Conservation (phyloP, 495 filamentous ascomycete genomes). For the Bryoglossum gracile region DNA sequence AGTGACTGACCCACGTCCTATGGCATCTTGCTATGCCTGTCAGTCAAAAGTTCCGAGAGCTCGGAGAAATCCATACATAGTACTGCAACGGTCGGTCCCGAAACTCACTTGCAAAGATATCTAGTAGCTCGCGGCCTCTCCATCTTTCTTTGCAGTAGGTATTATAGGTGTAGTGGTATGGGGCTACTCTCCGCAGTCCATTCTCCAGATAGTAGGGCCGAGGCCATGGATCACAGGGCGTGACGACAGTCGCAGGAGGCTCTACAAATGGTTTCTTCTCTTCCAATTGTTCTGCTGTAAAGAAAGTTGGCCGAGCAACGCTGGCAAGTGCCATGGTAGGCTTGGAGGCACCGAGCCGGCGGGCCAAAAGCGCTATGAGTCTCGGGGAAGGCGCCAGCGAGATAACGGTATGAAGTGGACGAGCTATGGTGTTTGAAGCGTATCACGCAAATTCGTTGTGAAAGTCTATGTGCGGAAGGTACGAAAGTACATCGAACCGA, state of each 20-base stretch:
- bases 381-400: conserved; percentile 55
- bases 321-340: conserved; percentile 50
- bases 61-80: conserved; percentile 47
- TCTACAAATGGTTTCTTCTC: conserved; percentile 30
- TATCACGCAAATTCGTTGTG: not conserved
- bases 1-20: conserved; percentile 64
- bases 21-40: conserved; percentile 57
- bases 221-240: conserved; percentile 60
- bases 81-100: conserved; percentile 80
- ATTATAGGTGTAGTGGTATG: conserved; percentile 92
- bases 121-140: conserved; percentile 65
- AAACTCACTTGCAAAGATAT: conserved; percentile 80
- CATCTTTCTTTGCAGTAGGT: conserved; percentile 88
- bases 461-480: not conserved
- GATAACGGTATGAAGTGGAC: not conserved
- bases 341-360: conserved; percentile 41
- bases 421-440: too few relatives aligned
- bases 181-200: conserved; percentile 72
- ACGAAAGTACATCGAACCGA: not conserved
- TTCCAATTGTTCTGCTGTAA: conserved; percentile 30
- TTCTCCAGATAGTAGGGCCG: conserved; percentile 72
- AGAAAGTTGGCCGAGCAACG: conserved; percentile 30
- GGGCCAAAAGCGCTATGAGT: conserved; percentile 50
- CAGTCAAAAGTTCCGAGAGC: conserved; percentile 5
- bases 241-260: conserved; percentile 48